Conservation (phyloP, 306 rosid species). For the Senna siamea region DNA sequence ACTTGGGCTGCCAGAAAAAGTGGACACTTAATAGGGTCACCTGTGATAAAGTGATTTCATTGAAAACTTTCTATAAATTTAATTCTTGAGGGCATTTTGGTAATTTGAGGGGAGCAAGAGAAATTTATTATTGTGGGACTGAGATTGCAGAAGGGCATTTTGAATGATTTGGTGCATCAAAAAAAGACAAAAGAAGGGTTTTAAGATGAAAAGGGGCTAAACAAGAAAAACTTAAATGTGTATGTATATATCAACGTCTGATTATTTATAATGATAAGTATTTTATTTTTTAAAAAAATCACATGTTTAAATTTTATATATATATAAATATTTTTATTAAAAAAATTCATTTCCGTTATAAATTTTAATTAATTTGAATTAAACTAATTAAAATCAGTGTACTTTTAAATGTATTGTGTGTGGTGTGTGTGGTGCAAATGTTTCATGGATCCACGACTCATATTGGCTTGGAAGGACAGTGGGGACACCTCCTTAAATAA, state of each 20-base stretch:
- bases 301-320: no score
- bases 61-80: constrained; percentile 8
- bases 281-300: no score
- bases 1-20: constrained; percentile 20
- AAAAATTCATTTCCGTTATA: no score
- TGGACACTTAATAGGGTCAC: constrained; percentile 28
- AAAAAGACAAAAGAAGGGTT: constrained; percentile 48
- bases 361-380: no score
- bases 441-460: constrained; percentile 41
- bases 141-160: constrained; percentile 34
- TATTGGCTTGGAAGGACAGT: constrained; percentile 45
- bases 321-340: no score
- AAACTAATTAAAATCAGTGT: no score
- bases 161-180: constrained; percentile 46
- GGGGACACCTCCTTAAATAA: constrained; percentile 66
- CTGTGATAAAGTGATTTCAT: constrained; percentile 25
- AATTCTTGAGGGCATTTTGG: constrained; percentile 30
- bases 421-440: no score
- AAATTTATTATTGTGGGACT: constrained; percentile 57
- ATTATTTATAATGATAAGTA: no score
- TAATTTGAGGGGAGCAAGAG: constrained; percentile 30
- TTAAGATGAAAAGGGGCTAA: constrained; percentile 11
- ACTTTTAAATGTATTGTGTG: no score
- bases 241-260: no score
- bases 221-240: no score